A percentile compares a stretch with the other conserved stretches of the same genome.
phyloP scores from a whole-genome alignment of 805 yeast genomes.

The Candida ficus region DNA sequence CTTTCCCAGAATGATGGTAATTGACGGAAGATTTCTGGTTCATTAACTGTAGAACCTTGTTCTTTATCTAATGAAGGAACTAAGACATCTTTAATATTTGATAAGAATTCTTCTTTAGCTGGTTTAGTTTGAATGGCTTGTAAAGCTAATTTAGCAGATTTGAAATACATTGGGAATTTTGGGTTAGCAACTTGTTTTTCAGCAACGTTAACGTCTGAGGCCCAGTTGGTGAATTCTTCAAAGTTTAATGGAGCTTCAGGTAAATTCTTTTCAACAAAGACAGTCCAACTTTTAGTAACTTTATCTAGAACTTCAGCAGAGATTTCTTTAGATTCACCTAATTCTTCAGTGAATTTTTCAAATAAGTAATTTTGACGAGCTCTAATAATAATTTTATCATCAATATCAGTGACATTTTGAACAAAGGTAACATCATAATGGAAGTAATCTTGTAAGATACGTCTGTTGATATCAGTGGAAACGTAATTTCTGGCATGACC shows the following conservation, averaged over 20 bases:
- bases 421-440: constrained; percentile 85
- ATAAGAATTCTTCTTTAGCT: constrained; percentile 36
- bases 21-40: constrained; percentile 75
- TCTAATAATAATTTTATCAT: constrained; percentile 91
- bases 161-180: constrained; percentile 81
- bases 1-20: constrained; percentile 89
- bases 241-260: constrained; percentile 33
- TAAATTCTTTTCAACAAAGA: constrained; percentile 51
- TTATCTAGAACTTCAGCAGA: constrained; percentile 32
- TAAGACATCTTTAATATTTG: constrained; percentile 63
- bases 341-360: constrained; percentile 44
- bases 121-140: constrained; percentile 34
- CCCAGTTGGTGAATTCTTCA: constrained; percentile 48
- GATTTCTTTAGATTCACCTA: constrained; percentile 22
- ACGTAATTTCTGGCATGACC: constrained; percentile 98
- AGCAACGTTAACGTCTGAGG: constrained; percentile 40
- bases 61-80: constrained; percentile 68
- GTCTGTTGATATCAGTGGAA: constrained; percentile 86
- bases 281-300: constrained; percentile 38
- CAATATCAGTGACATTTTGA: constrained; percentile 98
- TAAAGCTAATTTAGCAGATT: constrained; percentile 53
- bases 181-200: constrained; percentile 56
- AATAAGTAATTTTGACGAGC: constrained; percentile 88
- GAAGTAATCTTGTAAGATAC: constrained; percentile 85
- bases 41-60: constrained; percentile 72